phyloP scores from a whole-genome alignment of 805 yeast genomes.

The Lipomyces sp. region DNA sequence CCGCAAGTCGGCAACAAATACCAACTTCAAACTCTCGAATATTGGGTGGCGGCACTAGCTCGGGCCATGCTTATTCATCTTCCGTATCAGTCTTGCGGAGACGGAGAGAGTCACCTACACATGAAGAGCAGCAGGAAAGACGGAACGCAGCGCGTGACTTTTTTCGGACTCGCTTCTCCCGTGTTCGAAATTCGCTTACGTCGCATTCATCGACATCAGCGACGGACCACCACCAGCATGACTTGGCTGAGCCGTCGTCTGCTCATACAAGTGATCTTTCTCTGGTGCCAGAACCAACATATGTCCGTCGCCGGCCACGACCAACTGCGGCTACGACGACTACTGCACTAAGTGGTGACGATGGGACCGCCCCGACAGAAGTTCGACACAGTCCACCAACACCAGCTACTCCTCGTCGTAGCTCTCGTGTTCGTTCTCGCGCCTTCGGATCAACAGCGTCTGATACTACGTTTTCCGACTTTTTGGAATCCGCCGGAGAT shows the following conservation, averaged over 20 bases:
- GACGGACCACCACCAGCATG: neutral
- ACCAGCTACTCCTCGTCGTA: neutral
- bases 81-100: constrained; percentile 6
- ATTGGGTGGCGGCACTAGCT: constrained; percentile 9
- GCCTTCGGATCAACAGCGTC: constrained; percentile 10
- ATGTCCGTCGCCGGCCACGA: constrained; percentile 32
- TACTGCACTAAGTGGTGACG: constrained; percentile 19
- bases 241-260: neutral
- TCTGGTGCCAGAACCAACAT: constrained; percentile 33
- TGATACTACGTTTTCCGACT: constrained; percentile 2
- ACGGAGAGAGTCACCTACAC: constrained; percentile 9
- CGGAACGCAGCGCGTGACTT: constrained; percentile 10
- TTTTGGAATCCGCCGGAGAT: neutral
- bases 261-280: constrained; percentile 14
- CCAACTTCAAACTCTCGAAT: constrained; percentile 17
- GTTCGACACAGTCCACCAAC: constrained; percentile 10
- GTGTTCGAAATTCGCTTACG: constrained; percentile 21
- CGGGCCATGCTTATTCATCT: neutral
- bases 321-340: constrained; percentile 26
- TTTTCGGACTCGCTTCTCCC: constrained; percentile 26
- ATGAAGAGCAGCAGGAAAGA: constrained; percentile 6
- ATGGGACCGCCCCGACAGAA: neutral
- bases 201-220: constrained; percentile 3
- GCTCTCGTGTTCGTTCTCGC: constrained; percentile 10
- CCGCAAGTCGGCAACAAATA: constrained; percentile 2